Base-by-base conservation (phyloP, 257 asterid species). In the Gentiana macrophylla region DNA sequence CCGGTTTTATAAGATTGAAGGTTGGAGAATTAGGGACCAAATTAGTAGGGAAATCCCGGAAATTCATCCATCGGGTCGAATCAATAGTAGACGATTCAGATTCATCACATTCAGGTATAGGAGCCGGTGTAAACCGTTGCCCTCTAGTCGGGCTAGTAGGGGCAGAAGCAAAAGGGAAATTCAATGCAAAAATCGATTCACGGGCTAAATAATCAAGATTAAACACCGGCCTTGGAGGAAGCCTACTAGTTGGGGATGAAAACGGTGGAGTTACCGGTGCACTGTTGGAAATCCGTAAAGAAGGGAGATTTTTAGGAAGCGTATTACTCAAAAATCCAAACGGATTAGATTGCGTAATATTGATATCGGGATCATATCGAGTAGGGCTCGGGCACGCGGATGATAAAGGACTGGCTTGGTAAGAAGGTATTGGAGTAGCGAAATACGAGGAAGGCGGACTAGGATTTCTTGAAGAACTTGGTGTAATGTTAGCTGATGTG, bases 371-470 rank as follows among this genome's bases (percentile, higher is more conserved):
- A 57, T 78, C 83, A 3, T 53, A 72, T 9, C 84, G 87, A 12
- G 86, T 55, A 0, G 97, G 99, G 61, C 99, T 88, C 4, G 99
- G 99, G 80, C 81, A 88, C 5, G 99, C 80, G 0, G 99, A 92
- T n/a, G 99, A 92, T 1, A 82, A 61, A 0, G 99, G 99, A 56
- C 99, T 92, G 0, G 94, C 92, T 53, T 86, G 97, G 54, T 89
- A 92, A 2, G 98, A 92, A 55, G 95, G 94, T 50, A 92, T 83
- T 2, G 99, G 99, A 45, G 86, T 83, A 1, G 96, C 89, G 34
- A 92, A 92, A 57, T 86, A 89, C 1, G 99, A 92, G 15, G 97
- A 92, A 4, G 97, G 99, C 1, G 99, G 97, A 71, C 99, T 92
- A 1, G 97, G 99, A 44, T 89, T 77, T 50, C 94, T 57, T 0